Base-by-base conservation (phyloP, 2,329 filamentous ascomycete genomes). In the Paraphoma sp. region DNA sequence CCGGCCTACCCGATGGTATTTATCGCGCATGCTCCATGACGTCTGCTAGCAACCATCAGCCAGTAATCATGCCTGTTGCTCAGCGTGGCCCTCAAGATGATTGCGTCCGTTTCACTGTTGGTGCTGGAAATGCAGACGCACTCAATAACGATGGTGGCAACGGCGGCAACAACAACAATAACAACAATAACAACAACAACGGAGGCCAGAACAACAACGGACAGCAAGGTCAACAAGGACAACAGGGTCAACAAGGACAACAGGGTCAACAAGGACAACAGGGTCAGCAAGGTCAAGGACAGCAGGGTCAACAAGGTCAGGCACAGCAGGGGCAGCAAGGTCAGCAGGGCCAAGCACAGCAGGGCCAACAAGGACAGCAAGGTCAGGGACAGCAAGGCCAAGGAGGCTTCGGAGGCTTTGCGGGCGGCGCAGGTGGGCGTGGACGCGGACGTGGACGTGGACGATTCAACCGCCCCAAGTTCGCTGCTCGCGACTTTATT, bases 61-160 rank as follows among this genome's bases (percentile, higher is more conserved):
- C 83, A 12, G 84, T 86, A 2, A 65, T 84, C 23, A 87, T 87
- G 84, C 84, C 84, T 29, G 76, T 84, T 48, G 83, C 83, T 52
- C 81, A 84, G 71, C 78, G 83, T 61, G 83, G 83, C 45, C 73
- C 80, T 4, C 83, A 84, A 67, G 83, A 85, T 64, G 83, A 85
- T 60, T 85, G 83, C 62, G 75, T 77, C 18, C 78, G 79, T 56
- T 84, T 84, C 67, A 79, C 76, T 45, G 81, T 84, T 38, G 31
- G 31, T n/a, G n/a, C n/a, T n/a, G n/a, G n/a, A n/a, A n/a, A n/a
- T n/a, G n/a, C n/a, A n/a, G n/a, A n/a, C n/a, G n/a, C n/a, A n/a
- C n/a, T n/a, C n/a, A n/a, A n/a, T n/a, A n/a, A n/a, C n/a, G n/a
- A n/a, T 36, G 59, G 52, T 41, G 53, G 18, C 9, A 52, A 51